Percentiles rank a stretch among this genome's conserved stretches.
Evolutionary conservation across 2,329 filamentous ascomycete species (phyloP).

Genomic region (Curvularia spicifera): DNA sequence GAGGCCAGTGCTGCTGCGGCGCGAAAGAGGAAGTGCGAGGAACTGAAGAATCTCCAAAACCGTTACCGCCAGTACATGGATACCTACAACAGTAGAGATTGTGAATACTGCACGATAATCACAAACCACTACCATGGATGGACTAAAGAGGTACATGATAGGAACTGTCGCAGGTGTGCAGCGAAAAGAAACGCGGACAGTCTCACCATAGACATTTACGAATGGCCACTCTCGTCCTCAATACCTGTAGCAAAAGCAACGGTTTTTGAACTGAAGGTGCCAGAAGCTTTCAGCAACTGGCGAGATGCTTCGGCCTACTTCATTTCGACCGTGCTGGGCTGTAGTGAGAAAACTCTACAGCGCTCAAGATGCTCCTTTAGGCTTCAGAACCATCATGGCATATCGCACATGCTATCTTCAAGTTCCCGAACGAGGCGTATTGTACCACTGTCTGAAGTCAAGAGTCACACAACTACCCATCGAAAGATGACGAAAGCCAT

Average conservation of each 20-base stretch:
- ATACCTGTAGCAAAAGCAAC: conserved; percentile 49
- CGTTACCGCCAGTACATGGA: conserved; percentile 25
- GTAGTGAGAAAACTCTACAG: background rate
- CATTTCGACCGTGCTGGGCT: conserved; percentile 49
- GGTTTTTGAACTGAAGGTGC: conserved; percentile 61
- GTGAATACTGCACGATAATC: conserved; percentile 16
- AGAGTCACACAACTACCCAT: conserved; percentile 50
- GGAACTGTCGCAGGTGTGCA: conserved; percentile 41
- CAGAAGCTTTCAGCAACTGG: conserved; percentile 55
- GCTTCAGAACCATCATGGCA: conserved; percentile 21
- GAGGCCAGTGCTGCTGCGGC: conserved; percentile 44
- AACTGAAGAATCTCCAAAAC: conserved; percentile 23
- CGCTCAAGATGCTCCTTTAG: conserved; percentile 11
- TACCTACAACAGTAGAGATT: conserved; percentile 13
- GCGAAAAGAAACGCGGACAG: conserved; percentile 39
- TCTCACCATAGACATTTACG: conserved; percentile 58
- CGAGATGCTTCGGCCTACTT: conserved; percentile 57
- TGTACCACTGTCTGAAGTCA: conserved; percentile 45
- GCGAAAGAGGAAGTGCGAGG: conserved; percentile 29
- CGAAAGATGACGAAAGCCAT: conserved; percentile 35
- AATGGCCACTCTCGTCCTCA: conserved; percentile 62
- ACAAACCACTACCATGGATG: conserved; percentile 13
- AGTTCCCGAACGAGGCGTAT: conserved; percentile 30
- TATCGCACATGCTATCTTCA: conserved; percentile 12
- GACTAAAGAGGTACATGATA: conserved; percentile 13